Evolutionary conservation across 2,329 filamentous ascomycete genomes (phyloP), one percentile per base, ranked within the genome.

Genomic region (Raffaelea albimanens): DNA sequence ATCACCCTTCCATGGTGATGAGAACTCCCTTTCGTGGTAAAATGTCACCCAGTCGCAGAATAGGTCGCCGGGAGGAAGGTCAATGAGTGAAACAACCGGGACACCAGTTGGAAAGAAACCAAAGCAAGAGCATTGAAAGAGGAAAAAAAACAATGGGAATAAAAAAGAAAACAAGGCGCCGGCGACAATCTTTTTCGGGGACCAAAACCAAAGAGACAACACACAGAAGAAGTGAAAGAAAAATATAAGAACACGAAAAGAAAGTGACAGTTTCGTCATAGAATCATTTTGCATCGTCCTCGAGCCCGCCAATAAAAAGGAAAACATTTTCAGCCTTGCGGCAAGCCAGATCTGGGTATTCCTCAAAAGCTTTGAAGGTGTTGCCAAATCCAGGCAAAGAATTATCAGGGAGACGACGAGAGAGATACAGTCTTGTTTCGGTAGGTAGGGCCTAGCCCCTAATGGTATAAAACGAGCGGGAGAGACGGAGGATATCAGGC

Each of bases 341-440:
- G 75, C 75, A 76, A 74, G 69, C 71, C 69, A 77, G 70, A 76
- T 80, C 75, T 80, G 74, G 67, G 67, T 65, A 65, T 61, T 58
- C 62, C 66, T 69, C 64, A 61, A 62, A 61, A 55, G 65, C 61
- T 64, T n/a, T 39, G 36, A 51, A 63, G 66, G 65, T 67, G 63
- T 66, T 67, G 67, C 69, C 69, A 69, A 73, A 72, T 69, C 66
- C 63, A 67, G 70, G 66, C 64, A 66, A 68, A 71, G 66, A 36
- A 51, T 50, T 47, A 53, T 51, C 36, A 49, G 34, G 29, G 40
- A 46, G 49, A 52, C 44, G 50, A 48, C 50, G 45, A 42, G 48
- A 52, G 46, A 53, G 49, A 52, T 48, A 51, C 49, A 48, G 10
- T 19, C 18, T 11, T 39, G n/a, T 19, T 31, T 40, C 34, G n/a